Conservation (phyloP, 2,329 filamentous ascomycete species). For the Botryotinia globosa region DNA sequence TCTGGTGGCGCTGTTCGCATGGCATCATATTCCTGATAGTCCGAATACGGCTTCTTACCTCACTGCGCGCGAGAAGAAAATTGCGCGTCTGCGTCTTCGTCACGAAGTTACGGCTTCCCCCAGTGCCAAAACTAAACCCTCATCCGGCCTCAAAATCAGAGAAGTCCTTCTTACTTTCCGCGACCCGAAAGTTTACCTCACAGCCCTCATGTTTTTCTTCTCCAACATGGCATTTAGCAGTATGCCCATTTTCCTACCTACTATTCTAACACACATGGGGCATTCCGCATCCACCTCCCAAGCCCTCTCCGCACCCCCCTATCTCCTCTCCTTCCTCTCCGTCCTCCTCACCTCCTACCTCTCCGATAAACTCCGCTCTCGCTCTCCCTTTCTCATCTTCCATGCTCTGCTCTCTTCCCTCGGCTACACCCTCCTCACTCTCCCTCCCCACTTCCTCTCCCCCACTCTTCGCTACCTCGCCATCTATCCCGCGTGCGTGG, state of each 20-base stretch:
- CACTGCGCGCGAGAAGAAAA: slow-evolving; percentile 60
- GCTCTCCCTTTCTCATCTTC: slow-evolving; percentile 64
- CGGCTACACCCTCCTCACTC: slow-evolving; percentile 60
- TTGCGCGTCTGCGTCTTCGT: slow-evolving; percentile 67
- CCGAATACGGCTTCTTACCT: slow-evolving; percentile 66
- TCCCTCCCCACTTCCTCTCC: slow-evolving; percentile 59
- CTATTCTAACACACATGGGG: slow-evolving; percentile 74
- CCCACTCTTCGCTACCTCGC: slow-evolving; percentile 65
- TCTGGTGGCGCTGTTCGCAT: slow-evolving; percentile 70
- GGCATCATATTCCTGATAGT: slow-evolving; percentile 72
- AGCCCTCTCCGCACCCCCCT: slow-evolving; percentile 77
- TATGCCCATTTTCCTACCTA: slow-evolving; percentile 83
- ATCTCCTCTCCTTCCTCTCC: slow-evolving; percentile 68
- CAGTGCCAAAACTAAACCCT: not conserved
- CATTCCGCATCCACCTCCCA: slow-evolving; percentile 67
- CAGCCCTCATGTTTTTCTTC: slow-evolving; percentile 80
- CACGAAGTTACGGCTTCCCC: slow-evolving; percentile 22
- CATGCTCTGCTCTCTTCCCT: slow-evolving; percentile 64
- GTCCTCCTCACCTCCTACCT: slow-evolving; percentile 70
- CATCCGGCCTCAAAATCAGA: slow-evolving; percentile 47
- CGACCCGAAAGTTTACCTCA: slow-evolving; percentile 71
- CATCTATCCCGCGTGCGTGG: slow-evolving; percentile 73
- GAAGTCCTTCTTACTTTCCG: slow-evolving; percentile 58
- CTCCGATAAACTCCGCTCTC: slow-evolving; percentile 64
- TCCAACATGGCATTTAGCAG: slow-evolving; percentile 86